A percentile compares a stretch with the other conserved stretches of the same genome.
These are phyloP conservation scores for Fusarium circinatum DNA, from an alignment of 2,329 filamentous ascomycete genomes.

Conservation along the genomic window DNA sequence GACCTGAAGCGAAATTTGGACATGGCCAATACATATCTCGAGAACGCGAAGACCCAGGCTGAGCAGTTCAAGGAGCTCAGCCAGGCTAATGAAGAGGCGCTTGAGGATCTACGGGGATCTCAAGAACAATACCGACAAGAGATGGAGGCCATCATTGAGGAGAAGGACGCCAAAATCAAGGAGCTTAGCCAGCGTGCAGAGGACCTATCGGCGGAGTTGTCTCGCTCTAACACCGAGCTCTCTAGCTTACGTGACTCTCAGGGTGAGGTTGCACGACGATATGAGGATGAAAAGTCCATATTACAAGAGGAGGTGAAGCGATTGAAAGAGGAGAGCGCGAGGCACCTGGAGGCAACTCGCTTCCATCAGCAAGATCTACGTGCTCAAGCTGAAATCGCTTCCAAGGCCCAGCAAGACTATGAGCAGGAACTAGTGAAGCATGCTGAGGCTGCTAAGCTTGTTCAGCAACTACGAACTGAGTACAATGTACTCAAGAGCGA, in stretches of 20 bases:
- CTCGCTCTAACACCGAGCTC: conserved; percentile 83
- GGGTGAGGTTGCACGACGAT: conserved; percentile 74
- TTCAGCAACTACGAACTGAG: conserved; percentile 82
- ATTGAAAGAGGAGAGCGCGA: conserved; percentile 84
- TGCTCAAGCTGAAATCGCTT: conserved; percentile 91
- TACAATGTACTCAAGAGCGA: conserved; percentile 85
- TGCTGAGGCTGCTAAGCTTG: conserved; percentile 88
- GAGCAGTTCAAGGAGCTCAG: conserved; percentile 92
- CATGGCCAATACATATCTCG: conserved; percentile 80
- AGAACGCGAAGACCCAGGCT: conserved; percentile 81
- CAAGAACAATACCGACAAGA: conserved; percentile 91
- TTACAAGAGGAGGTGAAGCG: conserved; percentile 82
- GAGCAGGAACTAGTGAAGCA: conserved; percentile 95
- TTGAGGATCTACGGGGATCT: conserved; percentile 80
- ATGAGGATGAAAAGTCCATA: conserved; percentile 83
- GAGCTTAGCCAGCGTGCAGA: conserved; percentile 86
- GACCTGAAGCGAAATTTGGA: conserved; percentile 91
- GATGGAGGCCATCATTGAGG: conserved; percentile 76
- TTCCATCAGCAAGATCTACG: conserved; percentile 93
- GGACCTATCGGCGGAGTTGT: conserved; percentile 84
- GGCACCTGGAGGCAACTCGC: conserved; percentile 80
- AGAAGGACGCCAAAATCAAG: conserved; percentile 82
- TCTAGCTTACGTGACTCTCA: conserved; percentile 83
- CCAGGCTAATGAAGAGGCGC: conserved; percentile 85
- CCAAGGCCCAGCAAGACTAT: conserved; percentile 93